phyloP scores from a whole-genome alignment of 108 stramenopile genomes.

The Discostella stelligeroides region DNA sequence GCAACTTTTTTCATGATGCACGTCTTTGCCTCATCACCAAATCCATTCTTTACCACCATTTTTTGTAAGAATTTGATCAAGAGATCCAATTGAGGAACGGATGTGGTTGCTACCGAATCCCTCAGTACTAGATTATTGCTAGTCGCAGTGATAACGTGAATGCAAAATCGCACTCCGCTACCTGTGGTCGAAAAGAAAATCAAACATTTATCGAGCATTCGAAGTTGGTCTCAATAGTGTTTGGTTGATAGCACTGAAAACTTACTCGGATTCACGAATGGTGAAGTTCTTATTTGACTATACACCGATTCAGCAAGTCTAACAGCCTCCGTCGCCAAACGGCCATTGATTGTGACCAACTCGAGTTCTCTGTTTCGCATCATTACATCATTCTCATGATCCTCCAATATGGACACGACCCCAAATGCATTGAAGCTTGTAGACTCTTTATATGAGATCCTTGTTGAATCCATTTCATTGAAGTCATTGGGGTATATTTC shows the following conservation, averaged over 20 bases:
- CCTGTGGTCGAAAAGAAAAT: neutral
- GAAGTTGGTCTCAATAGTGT: neutral
- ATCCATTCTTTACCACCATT: conserved; percentile 10
- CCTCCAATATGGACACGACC: conserved; percentile 3
- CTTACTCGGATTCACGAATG: conserved; percentile 6
- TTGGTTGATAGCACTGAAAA: neutral
- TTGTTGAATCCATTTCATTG: neutral
- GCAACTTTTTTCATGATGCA: neutral
- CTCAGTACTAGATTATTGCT: conserved; percentile 12
- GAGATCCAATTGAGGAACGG: conserved; percentile 18
- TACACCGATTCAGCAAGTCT: conserved; percentile 20
- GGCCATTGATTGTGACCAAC: conserved; percentile 27
- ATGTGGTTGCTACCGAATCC: conserved; percentile 12
- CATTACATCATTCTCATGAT: neutral
- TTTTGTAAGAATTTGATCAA: conserved; percentile 1
- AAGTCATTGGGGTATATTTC: conserved; percentile 13
- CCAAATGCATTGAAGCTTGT: conserved; percentile 29
- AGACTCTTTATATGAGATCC: conserved; percentile 6
- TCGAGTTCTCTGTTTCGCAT: conserved; percentile 24
- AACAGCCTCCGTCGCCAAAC: conserved; percentile 1
- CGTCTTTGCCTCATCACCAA: neutral
- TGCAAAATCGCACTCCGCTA: conserved; percentile 6
- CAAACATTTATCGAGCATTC: neutral
- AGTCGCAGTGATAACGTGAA: conserved; percentile 14
- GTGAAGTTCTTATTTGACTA: neutral